Base-by-base conservation (phyloP, 2,329 filamentous ascomycete species). In the Fusarium veterinarium region DNA sequence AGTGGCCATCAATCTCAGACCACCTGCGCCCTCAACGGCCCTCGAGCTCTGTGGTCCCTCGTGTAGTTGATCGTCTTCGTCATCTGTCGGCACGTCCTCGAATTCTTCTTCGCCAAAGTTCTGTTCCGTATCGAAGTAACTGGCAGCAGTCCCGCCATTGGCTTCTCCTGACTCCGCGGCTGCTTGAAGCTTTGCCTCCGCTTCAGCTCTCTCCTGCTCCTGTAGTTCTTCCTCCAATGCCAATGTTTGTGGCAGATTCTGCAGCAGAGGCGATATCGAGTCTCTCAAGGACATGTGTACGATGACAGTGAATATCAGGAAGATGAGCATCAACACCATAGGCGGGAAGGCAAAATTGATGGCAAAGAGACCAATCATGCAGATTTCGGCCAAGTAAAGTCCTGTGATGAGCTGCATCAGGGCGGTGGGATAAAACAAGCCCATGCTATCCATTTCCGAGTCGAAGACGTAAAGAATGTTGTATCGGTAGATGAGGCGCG, bases 401-500 rank as follows among this genome's bases (percentile, higher is more conserved):
- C 95, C 95, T 2, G 92, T 91, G 33, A 95, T 90, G 52, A 97
- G 89, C 65, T 98, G 95, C 80, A 97, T 92, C 57, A 98, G 85
- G 3, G 93, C 95, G n/a, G 92, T 92, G 2, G 94, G 92, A 79
- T 97, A 98, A 75, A 94, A 91, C 19, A 95, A 88, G 20, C 95
- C 95, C 78, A 97, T 94, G 41, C 93, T 97, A 79, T 98, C 95
- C 77, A 97, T 91, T 66, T 90, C 84, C 13, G 93, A 90, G 79
- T 97, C 93, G 56, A 91, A 92, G 40, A 97, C 94, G 81, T 94
- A 98, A 55, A 98, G 87, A 61, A 98, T 83, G 79, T 97, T 97
- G 86, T 98, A 97, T 23, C 93, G 90, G 86, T 94, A 97, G 52
- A 95, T 93, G 58, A 95, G 85, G 80, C 97, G 97, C 82, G 97